phyloP scores from a whole-genome alignment of 345 rosid genomes.

The Cochlearia excelsa region DNA sequence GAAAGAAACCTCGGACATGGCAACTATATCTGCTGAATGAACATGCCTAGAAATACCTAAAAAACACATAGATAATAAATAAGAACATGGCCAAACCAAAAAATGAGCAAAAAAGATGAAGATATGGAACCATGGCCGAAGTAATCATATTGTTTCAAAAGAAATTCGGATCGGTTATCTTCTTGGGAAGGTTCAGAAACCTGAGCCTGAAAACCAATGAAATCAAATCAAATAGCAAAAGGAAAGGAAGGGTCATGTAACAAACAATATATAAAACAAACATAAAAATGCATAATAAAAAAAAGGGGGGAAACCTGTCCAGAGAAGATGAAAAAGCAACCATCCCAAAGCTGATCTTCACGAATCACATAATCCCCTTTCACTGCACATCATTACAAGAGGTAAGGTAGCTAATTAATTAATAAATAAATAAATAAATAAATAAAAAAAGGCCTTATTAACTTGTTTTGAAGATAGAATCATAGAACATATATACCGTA shows the following conservation, averaged over 20 bases:
- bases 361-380: conserved; percentile 69
- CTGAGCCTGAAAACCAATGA: conserved; percentile 58
- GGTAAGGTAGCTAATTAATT: background rate
- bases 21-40: conserved; percentile 71
- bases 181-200: conserved; percentile 65
- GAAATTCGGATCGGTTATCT: conserved; percentile 64
- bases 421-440: background rate
- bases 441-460: background rate
- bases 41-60: conserved; percentile 50
- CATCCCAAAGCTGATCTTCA: conserved; percentile 73
- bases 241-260: background rate
- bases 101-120: conserved; percentile 2
- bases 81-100: background rate
- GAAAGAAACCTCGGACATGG: conserved; percentile 63
- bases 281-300: background rate
- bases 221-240: background rate
- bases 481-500: conserved; percentile 44
- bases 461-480: background rate
- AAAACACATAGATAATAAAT: conserved; percentile 21
- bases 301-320: conserved; percentile 64
- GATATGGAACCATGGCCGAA: conserved; percentile 66
- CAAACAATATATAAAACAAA: background rate
- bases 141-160: conserved; percentile 71
- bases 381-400: conserved; percentile 35
- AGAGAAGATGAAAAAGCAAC: conserved; percentile 76